phyloP scores from a whole-genome alignment of 2,329 filamentous ascomycete species.

The Capronia americana region DNA sequence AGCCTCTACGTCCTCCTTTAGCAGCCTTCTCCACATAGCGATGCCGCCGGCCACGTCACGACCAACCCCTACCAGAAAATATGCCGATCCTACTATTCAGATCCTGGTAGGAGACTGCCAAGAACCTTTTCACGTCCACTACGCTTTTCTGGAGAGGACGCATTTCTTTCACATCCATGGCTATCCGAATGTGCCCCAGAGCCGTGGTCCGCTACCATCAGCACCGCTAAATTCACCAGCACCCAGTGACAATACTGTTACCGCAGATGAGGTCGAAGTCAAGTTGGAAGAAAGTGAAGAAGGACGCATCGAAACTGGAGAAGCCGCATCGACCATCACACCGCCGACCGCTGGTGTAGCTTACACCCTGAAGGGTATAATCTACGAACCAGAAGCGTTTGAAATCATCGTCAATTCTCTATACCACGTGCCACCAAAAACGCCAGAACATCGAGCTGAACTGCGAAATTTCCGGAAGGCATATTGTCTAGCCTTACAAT shows the following conservation, averaged over 20 bases:
- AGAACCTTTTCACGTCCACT: slow-evolving; percentile 34
- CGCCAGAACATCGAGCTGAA: slow-evolving; percentile 1
- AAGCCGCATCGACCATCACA: not conserved
- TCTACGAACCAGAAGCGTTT: slow-evolving; percentile 31
- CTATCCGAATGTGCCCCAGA: not conserved
- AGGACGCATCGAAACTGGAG: not conserved
- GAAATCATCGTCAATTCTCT: slow-evolving; percentile 35
- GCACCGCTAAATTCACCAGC: slow-evolving; percentile 1
- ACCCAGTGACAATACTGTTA: slow-evolving; percentile 9
- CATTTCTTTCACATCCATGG: slow-evolving; percentile 37
- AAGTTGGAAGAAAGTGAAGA: slow-evolving; percentile 10
- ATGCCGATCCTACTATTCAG: slow-evolving; percentile 25
- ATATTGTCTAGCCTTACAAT: slow-evolving; percentile 36
- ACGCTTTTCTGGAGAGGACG: slow-evolving; percentile 25
- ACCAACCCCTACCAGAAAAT: slow-evolving; percentile 9
- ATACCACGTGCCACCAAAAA: slow-evolving; percentile 28
- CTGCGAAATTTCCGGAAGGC: slow-evolving; percentile 27
- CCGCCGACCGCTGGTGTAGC: not conserved
- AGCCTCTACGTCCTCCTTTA: not conserved
- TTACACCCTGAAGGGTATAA: slow-evolving; percentile 28
- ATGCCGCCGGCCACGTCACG: slow-evolving; percentile 8
- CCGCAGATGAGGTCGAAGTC: slow-evolving; percentile 9
- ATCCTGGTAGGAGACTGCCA: slow-evolving; percentile 33
- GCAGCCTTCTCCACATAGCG: not conserved
- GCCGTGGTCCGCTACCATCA: not conserved